These are phyloP conservation scores for Myriosclerotinia curreyana DNA, from an alignment of 2,329 filamentous ascomycete species.

Conservation along the genomic window DNA sequence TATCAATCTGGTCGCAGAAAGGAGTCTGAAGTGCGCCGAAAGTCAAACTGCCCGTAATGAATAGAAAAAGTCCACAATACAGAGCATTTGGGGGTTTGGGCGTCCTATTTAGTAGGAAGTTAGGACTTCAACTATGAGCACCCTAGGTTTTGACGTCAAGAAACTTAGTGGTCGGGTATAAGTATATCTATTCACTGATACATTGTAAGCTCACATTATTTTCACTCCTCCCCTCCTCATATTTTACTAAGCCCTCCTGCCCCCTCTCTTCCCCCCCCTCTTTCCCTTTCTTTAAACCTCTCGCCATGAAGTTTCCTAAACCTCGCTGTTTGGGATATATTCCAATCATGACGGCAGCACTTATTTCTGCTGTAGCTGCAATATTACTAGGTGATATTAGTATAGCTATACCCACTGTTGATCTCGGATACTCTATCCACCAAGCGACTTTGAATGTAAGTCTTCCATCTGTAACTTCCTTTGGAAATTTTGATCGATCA, in stretches of 20 bases:
- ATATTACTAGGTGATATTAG: neutral
- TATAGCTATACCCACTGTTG: conserved; percentile 29
- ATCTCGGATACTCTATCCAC: conserved; percentile 37
- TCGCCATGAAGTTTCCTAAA: neutral
- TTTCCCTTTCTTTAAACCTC: neutral
- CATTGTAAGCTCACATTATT: neutral
- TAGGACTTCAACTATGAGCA: neutral
- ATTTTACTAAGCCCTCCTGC: no score
- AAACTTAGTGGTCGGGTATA: neutral
- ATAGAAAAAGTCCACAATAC: neutral
- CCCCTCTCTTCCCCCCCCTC: no score
- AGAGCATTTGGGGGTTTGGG: neutral
- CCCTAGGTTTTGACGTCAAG: neutral
- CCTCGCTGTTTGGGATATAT: neutral
- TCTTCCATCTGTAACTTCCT: neutral
- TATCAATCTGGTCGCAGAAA: neutral
- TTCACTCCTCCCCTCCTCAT: neutral
- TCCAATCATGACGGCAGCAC: no score
- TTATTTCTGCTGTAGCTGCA: neutral
- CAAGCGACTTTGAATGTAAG: conserved; percentile 34
- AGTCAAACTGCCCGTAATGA: neutral
- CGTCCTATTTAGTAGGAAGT: neutral
- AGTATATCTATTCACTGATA: neutral
- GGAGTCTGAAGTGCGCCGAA: no score
- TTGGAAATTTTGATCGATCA: neutral